Evolutionary conservation across 2,329 filamentous ascomycete species (phyloP), one percentile per base, ranked within the genome.

Genomic region (Penicillium sp.): DNA sequence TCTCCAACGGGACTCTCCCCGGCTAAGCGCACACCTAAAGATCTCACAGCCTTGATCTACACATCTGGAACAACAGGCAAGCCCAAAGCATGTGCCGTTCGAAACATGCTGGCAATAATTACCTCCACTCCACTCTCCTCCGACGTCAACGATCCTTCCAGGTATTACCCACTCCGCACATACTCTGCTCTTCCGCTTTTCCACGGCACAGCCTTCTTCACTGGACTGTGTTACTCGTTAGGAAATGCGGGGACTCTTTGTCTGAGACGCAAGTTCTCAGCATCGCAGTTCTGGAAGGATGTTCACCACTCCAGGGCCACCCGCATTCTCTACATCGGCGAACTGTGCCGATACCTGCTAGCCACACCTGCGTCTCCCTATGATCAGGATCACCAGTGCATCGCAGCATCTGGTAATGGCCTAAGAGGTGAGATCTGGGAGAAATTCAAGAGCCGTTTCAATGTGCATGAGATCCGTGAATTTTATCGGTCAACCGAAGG

Each of bases 401-500:
- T 75, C 19, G 71, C 77, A 1, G 77, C 76, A 3, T 62, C 64
- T n/a, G 79, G 79, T 0, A 82, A 81, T 47, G 79, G 79, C 1
- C 61, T 82, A 9, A 71, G 77, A 1, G 71, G 67, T 0, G 79
- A 81, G 48, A 77, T 81, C 39, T 81, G 79, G 79, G 72, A 78
- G 43, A 73, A 69, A 31, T 80, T 81, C 65, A 73, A 71, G 29
- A 57, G 71, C 18, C 68, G 77, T 2, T 80, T 79, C 57, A 68
- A 64, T 0, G 70, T 81, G 1, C 69, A 71, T 2, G 78, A 80
- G 60, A 74, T 81, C 36, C 70, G 77, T 7, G 78, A 81, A 54
- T 79, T 80, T 55, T 81, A 80, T 55, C 69, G 77, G 3, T 77
- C 75, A 3, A 81, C 77, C 0, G 78, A 81, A 51, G 78, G 77